phyloP scores from a whole-genome alignment of 2,329 filamentous ascomycete species.

The Colletotrichum cereale region DNA sequence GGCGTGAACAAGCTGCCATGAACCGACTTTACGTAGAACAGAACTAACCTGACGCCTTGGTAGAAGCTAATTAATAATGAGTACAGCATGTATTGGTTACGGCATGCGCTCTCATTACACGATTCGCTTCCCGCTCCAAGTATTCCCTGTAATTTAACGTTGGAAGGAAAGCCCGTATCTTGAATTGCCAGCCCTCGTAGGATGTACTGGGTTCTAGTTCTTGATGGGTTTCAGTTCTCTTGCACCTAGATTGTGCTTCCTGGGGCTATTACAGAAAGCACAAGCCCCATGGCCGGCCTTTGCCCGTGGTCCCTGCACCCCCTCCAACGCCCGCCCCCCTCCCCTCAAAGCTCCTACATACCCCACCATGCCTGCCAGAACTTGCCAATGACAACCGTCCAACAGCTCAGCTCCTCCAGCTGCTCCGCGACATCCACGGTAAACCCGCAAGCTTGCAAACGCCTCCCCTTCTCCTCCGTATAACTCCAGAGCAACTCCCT shows the following conservation, averaged over 20 bases:
- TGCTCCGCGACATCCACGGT: conserved; percentile 12
- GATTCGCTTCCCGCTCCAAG: neutral
- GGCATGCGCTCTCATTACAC: neutral
- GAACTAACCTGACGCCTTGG: too few species aligned
- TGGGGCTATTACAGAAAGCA: neutral
- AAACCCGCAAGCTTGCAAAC: neutral
- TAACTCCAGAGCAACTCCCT: neutral
- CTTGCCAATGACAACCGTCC: conserved; percentile 31
- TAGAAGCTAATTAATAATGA: neutral
- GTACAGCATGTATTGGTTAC: neutral
- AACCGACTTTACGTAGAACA: neutral
- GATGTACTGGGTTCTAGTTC: neutral
- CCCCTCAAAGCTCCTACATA: conserved; percentile 18
- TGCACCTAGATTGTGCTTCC: neutral
- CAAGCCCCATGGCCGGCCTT: neutral
- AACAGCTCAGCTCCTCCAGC: conserved; percentile 28
- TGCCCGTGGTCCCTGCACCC: conserved; percentile 25
- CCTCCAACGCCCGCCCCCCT: conserved; percentile 17
- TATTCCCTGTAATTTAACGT: too few species aligned
- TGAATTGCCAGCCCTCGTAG: neutral
- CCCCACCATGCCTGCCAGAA: conserved; percentile 43
- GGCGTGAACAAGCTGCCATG: neutral
- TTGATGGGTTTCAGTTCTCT: neutral
- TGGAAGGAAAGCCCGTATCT: too few species aligned
- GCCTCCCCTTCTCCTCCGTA: neutral